phyloP scores from a whole-genome alignment of 2,329 filamentous ascomycete species.

The Phialocephala subalpina region DNA sequence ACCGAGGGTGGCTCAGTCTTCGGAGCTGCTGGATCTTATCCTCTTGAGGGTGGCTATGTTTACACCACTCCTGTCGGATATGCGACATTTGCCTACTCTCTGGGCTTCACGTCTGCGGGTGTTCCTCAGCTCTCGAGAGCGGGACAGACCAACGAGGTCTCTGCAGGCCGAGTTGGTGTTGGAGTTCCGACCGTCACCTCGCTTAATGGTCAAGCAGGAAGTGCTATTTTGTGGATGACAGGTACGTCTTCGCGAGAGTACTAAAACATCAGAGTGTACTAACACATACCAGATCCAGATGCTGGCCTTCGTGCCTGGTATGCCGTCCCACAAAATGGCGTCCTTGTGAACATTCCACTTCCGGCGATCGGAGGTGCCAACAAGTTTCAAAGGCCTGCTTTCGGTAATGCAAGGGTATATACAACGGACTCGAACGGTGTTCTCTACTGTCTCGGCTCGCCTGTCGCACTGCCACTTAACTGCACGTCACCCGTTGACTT shows the following conservation, averaged over 20 bases:
- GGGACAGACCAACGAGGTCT: conserved; percentile 41
- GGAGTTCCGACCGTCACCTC: conserved; percentile 48
- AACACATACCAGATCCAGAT: conserved; percentile 39
- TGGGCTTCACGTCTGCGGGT: conserved; percentile 32
- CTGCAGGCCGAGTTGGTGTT: conserved; percentile 45
- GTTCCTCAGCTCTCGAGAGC: conserved; percentile 45
- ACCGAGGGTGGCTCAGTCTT: conserved; percentile 6
- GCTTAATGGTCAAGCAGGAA: conserved; percentile 44
- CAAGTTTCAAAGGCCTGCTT: conserved; percentile 50
- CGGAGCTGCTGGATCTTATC: conserved; percentile 18
- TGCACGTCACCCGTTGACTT: conserved; percentile 48
- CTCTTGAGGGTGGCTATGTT: conserved; percentile 23
- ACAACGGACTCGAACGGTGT: conserved; percentile 38
- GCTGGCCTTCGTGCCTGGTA: conserved; percentile 45
- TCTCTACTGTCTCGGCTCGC: conserved; percentile 44
- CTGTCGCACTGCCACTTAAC: conserved; percentile 48
- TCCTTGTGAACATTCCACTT: conserved; percentile 43
- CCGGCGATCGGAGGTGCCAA: conserved; percentile 46
- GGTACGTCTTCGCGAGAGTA: conserved; percentile 20
- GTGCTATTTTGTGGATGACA: conserved; percentile 49
- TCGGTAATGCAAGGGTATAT: conserved; percentile 48
- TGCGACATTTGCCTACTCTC: not conserved
- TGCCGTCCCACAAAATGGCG: conserved; percentile 46
- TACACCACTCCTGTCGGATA: conserved; percentile 8
- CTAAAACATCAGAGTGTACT: not conserved